Evolutionary conservation across 371 early-diverging fungal species (phyloP), one percentile per base, ranked within the genome.

Genomic region (Syncephalastrum sp.): DNA sequence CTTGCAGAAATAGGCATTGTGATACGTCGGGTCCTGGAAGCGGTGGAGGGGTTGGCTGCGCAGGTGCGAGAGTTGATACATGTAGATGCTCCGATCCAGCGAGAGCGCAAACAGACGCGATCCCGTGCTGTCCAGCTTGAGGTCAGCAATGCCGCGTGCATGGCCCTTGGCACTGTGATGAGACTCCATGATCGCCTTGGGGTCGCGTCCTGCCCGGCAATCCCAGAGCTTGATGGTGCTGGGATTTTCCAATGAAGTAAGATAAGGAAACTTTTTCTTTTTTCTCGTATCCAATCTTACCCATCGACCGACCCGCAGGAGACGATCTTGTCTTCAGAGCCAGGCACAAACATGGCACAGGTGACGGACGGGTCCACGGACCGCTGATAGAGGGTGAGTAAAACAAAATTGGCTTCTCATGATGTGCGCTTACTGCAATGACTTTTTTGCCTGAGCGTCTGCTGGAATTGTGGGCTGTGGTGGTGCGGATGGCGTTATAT

Each of bases 281-380:
- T 21, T 21, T 2, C 21, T 21, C 21, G 21, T 21, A 21, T 21
- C 21, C 21, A 21, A 21, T 21, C 21, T 21, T 70, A 82, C 82
- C 88, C 88, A 66, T 88, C 86, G 44, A 69, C 67, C 25, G 84
- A 80, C 3, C 89, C 87, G 3, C 82, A 71, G 0, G 85, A 75
- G 5, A 82, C 70, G 2, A 86, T 55, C 42, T 70, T 61, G 14
- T 74, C 54, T 10, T 74, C 74, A 5, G 58, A 45, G 27, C 65
- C 52, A 12, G 58, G 57, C 10, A 78, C 42, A 56, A 77, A 88
- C 19, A 75, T 27, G 1, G 84, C 86, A 24, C 78, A 69, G 0
- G 87, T 86, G 2, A 88, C 89, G 10, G 78, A 70, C 21, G 70
- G 69, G 21, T 68, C 67, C 24, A 61, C 29, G 29, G 29, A 29